Percentiles rank a stretch among this genome's conserved stretches.
Conservation (phyloP, 208 protist genomes). For the Trypanosoma lewisi region DNA sequence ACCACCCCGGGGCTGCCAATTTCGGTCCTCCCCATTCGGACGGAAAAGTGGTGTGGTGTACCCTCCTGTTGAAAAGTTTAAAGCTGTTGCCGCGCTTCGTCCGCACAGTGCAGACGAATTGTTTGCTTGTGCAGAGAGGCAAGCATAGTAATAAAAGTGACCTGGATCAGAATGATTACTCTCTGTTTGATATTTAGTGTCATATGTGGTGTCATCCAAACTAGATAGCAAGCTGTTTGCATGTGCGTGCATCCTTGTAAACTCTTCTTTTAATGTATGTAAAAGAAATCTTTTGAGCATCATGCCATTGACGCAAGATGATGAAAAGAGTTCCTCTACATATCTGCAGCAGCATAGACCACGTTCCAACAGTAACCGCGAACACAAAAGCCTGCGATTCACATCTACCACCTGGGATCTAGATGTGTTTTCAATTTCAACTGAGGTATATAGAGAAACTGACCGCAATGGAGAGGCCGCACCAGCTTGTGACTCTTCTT, state of each 20-base stretch:
- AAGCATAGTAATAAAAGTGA: slow-evolving; percentile 6
- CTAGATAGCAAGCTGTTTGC: not conserved
- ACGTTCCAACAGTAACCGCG: slow-evolving; percentile 7
- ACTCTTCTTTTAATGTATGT: slow-evolving; percentile 18
- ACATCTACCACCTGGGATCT: not conserved
- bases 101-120: not conserved
- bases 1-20: not conserved
- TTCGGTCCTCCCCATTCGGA: not conserved
- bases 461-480: not conserved
- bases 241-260: slow-evolving; percentile 17
- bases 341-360: slow-evolving; percentile 11
- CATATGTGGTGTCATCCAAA: not conserved
- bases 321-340: slow-evolving; percentile 20
- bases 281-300: slow-evolving; percentile 23
- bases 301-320: not conserved
- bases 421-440: not conserved
- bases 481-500: not conserved
- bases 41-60: slow-evolving; percentile 9
- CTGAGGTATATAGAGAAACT: not conserved
- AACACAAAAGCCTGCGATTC: slow-evolving; percentile 7
- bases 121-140: not conserved
- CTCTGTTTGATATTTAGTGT: not conserved
- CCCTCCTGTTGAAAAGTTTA: not conserved
- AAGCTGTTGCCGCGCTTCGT: slow-evolving; percentile 10
- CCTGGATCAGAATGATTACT: not conserved